These are phyloP conservation scores for Fusarium globosum DNA, from an alignment of 2,329 filamentous ascomycete species.

Conservation along the genomic window DNA sequence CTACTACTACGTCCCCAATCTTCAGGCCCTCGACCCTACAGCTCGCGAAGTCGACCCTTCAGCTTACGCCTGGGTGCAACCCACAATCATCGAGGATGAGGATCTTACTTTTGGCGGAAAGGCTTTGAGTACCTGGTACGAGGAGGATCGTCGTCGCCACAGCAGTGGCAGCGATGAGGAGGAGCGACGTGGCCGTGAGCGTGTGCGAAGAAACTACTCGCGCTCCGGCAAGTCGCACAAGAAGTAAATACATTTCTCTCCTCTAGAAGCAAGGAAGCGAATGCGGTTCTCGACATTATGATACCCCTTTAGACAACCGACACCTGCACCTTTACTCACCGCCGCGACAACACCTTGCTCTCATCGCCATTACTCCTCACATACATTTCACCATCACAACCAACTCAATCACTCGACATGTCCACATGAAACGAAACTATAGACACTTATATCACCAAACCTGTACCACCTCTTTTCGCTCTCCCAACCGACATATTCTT, in stretches of 20 bases:
- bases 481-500: constrained; percentile 12
- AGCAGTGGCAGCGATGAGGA: constrained; percentile 55
- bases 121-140: constrained; percentile 68
- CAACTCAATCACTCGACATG: constrained; percentile 30
- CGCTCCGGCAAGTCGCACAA: constrained; percentile 46
- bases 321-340: constrained; percentile 3
- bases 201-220: constrained; percentile 49
- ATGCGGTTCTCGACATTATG: constrained; percentile 30
- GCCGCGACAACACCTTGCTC: constrained; percentile 10
- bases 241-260: constrained; percentile 40
- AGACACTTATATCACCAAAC: constrained; percentile 29
- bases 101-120: constrained; percentile 71
- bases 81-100: constrained; percentile 69
- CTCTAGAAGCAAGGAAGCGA: constrained; percentile 5
- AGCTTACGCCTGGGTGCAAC: constrained; percentile 60
- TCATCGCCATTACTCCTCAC: constrained; percentile 10
- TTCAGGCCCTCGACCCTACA: constrained; percentile 48
- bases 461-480: constrained; percentile 30
- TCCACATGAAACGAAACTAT: constrained; percentile 37
- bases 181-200: constrained; percentile 53
- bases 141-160: constrained; percentile 64
- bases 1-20: constrained; percentile 51
- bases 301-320: constrained; percentile 35
- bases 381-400: constrained; percentile 15
- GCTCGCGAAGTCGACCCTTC: constrained; percentile 50